Percentiles rank a stretch among this genome's conserved stretches.
Evolutionary conservation across 139 green algal species (phyloP).

Genomic region (Desmodesmus armatus): DNA sequence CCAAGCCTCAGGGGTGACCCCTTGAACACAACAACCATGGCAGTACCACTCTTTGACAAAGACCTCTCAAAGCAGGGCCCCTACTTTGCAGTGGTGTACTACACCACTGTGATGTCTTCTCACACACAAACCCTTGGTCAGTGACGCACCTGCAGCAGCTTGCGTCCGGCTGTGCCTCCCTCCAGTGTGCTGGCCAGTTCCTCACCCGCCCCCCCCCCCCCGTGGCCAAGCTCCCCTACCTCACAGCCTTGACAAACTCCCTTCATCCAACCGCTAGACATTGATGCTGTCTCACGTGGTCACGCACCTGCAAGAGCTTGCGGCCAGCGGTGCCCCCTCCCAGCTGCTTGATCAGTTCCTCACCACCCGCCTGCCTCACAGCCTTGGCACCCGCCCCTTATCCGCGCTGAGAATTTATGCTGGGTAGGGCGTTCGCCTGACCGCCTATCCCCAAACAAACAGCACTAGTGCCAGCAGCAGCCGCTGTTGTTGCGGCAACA

Average conservation of each 20-base stretch:
- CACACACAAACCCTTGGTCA: no score
- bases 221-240: neutral
- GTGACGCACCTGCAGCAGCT: conserved; percentile 21
- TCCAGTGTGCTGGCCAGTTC: neutral
- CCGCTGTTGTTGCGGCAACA: neutral
- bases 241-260: neutral
- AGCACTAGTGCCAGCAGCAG: no score
- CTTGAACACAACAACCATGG: no score
- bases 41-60: no score
- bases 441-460: no score
- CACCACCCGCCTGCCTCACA: neutral
- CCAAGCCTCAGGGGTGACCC: no score
- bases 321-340: neutral
- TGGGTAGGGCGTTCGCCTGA: no score
- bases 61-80: no score
- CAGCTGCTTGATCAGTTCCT: neutral
- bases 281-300: neutral
- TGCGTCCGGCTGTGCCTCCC: neutral
- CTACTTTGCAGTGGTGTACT: no score
- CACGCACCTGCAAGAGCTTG: conserved; percentile 10
- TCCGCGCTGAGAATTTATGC: neutral
- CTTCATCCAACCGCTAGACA: neutral
- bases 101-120: no score
- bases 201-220: neutral
- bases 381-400: neutral